Conservation (phyloP, 345 rosid species). For the Gossypium sturtianum region DNA sequence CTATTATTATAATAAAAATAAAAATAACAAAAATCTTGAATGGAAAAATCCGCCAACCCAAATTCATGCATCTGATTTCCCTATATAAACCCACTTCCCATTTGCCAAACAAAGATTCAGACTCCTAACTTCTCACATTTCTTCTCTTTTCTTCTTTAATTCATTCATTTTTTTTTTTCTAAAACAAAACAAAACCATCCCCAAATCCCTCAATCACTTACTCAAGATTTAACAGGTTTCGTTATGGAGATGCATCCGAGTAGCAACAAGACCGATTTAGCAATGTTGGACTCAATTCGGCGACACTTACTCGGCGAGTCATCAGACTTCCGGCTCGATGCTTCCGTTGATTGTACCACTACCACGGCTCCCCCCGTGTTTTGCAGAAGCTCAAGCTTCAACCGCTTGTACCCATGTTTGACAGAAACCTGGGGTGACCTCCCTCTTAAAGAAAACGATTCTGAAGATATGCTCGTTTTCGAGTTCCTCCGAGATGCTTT, state of each 20-base stretch:
- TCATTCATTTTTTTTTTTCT: too few species aligned
- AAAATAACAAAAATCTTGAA: neutral
- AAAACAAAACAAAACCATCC: too few species aligned
- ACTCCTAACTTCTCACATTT: neutral
- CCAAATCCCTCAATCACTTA: neutral
- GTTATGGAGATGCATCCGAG: slow-evolving; percentile 33
- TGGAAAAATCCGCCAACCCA: neutral
- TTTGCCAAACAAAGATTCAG: neutral
- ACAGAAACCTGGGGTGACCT: slow-evolving; percentile 91
- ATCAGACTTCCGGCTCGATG: slow-evolving; percentile 15
- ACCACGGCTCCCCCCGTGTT: slow-evolving; percentile 25
- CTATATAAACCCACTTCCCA: slow-evolving; percentile 18
- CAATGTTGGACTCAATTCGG: slow-evolving; percentile 48
- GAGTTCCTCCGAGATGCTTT: slow-evolving; percentile 69
- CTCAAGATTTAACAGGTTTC: neutral
- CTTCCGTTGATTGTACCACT: slow-evolving; percentile 16
- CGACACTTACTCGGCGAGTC: slow-evolving; percentile 47
- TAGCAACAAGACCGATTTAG: slow-evolving; percentile 38
- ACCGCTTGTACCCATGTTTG: slow-evolving; percentile 70
- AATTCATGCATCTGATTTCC: slow-evolving; percentile 26
- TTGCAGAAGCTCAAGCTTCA: slow-evolving; percentile 58
- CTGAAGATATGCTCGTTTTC: slow-evolving; percentile 83
- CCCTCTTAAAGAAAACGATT: slow-evolving; percentile 70
- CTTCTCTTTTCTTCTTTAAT: too few species aligned
- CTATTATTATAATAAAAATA: neutral